Percentiles rank a stretch among this genome's conserved stretches.
Conservation (phyloP, 176 grass and related monocot genomes). For the Melocanna baccifera region DNA sequence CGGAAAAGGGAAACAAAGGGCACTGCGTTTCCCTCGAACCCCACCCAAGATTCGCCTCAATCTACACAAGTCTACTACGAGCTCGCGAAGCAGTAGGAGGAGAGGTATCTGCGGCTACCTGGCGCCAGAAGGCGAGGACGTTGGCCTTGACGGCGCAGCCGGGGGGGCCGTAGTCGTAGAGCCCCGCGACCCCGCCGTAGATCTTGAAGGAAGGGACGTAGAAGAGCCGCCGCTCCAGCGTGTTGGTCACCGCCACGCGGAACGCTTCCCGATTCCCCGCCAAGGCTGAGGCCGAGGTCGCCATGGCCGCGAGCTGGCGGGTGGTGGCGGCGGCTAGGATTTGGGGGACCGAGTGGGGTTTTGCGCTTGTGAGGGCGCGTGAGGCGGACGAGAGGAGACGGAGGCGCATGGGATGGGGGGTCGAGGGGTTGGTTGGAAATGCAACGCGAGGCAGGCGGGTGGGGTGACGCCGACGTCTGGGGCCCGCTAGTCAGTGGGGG, state of each 20-base stretch:
- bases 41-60: neutral
- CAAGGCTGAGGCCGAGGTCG: neutral
- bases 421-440: neutral
- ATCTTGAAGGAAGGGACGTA: constrained; percentile 94
- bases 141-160: constrained; percentile 86
- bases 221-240: constrained; percentile 81
- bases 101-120: constrained; percentile 36
- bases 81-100: neutral
- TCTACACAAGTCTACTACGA: neutral
- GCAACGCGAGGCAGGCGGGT: neutral
- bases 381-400: constrained; percentile 34
- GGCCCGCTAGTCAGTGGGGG: constrained; percentile 11
- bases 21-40: neutral
- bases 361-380: constrained; percentile 28
- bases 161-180: constrained; percentile 85
- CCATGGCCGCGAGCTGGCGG: constrained; percentile 19
- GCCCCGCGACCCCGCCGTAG: constrained; percentile 85
- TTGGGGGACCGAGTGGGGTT: constrained; percentile 36
- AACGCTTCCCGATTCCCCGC: constrained; percentile 61
- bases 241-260: constrained; percentile 69
- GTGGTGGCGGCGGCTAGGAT: constrained; percentile 9
- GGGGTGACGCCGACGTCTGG: constrained; percentile 18
- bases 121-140: constrained; percentile 81
- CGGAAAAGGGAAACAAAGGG: neutral
- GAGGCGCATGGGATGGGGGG: constrained; percentile 24